Base-by-base conservation (phyloP, 768 basidiomycete genomes). In the Crucibulum laeve region DNA sequence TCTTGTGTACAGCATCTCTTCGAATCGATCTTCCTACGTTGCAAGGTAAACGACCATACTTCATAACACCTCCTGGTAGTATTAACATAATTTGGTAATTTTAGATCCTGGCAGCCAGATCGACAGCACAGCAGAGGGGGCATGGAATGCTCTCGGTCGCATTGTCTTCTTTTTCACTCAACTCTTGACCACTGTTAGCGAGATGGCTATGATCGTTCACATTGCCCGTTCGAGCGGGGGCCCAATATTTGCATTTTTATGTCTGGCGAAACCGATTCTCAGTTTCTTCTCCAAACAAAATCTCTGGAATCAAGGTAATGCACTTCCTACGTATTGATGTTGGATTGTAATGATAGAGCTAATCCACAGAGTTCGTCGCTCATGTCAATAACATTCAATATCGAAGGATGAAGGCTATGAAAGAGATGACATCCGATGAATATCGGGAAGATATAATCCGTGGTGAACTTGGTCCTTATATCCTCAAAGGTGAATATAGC, bases 361-460 rank as follows among this genome's bases (percentile, higher is more conserved):
- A 8, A 23, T 33, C 25, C 19, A 18, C 25, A 67, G 64, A 57
- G 7, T 56, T 48, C 44, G 51, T 67, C 15, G 59, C 52, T 2
- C 55, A 63, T 23, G 56, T 63, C 4, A 53, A 56, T 14, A 65
- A 71, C 42, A 11, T 44, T 4, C 44, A 55, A 35, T 60, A 62
- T 45, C 38, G 52, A 13, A 57, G 68, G 3, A 54, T 65, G 58
- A 48, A 59, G 11, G 58, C 65, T 0, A 52, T 74, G 2, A 46
- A 54, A 28, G 44, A 42, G 4, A 48, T 74, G 10, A 58, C 54
- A 1, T 43, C 45, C 3, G 53, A 53, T 0, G 35, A 46, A 13
- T 69, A 63, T 25, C 48, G 63, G 30, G 60, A 68, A 39, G 71
- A 73, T 47, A 61, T 68, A 18, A 65, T 73, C 22, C 65, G 61